Conservation (phyloP, 768 basidiomycete genomes). For the Boletus patriciae region DNA sequence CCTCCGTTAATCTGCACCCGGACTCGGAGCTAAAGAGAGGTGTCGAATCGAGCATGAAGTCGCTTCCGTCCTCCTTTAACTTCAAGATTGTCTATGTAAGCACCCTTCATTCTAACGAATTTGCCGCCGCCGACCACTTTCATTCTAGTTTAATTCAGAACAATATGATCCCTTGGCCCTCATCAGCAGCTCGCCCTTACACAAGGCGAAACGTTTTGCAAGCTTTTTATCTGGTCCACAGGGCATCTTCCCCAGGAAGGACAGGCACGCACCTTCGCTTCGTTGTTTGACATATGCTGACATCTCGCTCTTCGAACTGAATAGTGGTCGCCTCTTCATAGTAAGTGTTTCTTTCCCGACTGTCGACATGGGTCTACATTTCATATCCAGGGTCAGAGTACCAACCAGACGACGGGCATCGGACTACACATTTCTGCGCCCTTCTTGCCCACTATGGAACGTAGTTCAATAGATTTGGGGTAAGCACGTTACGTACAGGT, state of each 20-base stretch:
- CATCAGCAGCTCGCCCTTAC: not conserved
- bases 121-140: not conserved
- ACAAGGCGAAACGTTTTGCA: not conserved
- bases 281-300: not conserved
- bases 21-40: slow-evolving; percentile 9
- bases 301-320: too few species aligned
- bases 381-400: slow-evolving; percentile 70
- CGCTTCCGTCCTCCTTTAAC: slow-evolving; percentile 1
- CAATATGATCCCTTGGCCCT: not conserved
- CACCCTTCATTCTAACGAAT: not conserved
- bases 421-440: slow-evolving; percentile 65
- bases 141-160: slow-evolving; percentile 11
- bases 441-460: slow-evolving; percentile 94
- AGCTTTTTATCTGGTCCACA: not conserved
- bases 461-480: slow-evolving; percentile 88
- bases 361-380: not conserved
- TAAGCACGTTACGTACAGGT: slow-evolving; percentile 35
- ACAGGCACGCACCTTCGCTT: not conserved
- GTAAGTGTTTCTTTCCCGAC: not conserved
- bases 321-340: slow-evolving; percentile 16
- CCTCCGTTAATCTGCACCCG: not conserved
- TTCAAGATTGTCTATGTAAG: slow-evolving; percentile 13
- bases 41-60: slow-evolving; percentile 10
- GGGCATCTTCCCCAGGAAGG: slow-evolving; percentile 1
- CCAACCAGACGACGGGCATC: slow-evolving; percentile 85